Evolutionary conservation across 2,329 filamentous ascomycete species (phyloP).

Genomic region (Mycogone perniciosa): DNA sequence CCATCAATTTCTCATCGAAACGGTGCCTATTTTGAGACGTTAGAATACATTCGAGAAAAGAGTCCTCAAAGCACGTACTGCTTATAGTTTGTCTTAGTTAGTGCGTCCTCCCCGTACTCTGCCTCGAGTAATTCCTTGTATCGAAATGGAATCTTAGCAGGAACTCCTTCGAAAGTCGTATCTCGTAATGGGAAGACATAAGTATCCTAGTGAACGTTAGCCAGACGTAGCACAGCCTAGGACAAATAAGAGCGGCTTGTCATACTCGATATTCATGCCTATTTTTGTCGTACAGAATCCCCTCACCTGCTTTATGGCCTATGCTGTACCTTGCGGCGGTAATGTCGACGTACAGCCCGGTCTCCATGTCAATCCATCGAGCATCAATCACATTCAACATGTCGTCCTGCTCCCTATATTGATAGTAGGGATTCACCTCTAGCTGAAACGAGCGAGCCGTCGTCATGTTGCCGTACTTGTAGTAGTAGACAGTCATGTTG

Average conservation of each 20-base stretch:
- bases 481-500: slow-evolving; percentile 51
- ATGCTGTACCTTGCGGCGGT: slow-evolving; percentile 44
- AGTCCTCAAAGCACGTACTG: slow-evolving; percentile 34
- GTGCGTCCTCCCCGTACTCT: slow-evolving; percentile 49
- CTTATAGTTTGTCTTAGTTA: slow-evolving; percentile 46
- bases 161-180: slow-evolving; percentile 60
- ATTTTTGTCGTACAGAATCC: slow-evolving; percentile 45
- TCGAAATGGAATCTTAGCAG: slow-evolving; percentile 58
- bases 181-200: slow-evolving; percentile 64
- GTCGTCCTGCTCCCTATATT: slow-evolving; percentile 32
- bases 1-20: slow-evolving; percentile 34
- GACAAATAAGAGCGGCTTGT: too few relatives aligned
- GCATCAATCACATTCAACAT: slow-evolving; percentile 40
- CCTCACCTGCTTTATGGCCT: slow-evolving; percentile 35
- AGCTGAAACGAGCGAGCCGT: slow-evolving; percentile 40
- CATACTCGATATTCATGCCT: slow-evolving; percentile 43
- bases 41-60: neutral
- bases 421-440: slow-evolving; percentile 42
- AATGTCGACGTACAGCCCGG: slow-evolving; percentile 45
- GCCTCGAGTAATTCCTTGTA: slow-evolving; percentile 53
- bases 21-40: slow-evolving; percentile 27
- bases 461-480: slow-evolving; percentile 32
- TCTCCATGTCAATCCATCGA: slow-evolving; percentile 42
- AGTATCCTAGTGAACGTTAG: slow-evolving; percentile 33
- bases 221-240: neutral